Conservation (phyloP, 2,329 filamentous ascomycete species). For the Fusarium camptoceras region DNA sequence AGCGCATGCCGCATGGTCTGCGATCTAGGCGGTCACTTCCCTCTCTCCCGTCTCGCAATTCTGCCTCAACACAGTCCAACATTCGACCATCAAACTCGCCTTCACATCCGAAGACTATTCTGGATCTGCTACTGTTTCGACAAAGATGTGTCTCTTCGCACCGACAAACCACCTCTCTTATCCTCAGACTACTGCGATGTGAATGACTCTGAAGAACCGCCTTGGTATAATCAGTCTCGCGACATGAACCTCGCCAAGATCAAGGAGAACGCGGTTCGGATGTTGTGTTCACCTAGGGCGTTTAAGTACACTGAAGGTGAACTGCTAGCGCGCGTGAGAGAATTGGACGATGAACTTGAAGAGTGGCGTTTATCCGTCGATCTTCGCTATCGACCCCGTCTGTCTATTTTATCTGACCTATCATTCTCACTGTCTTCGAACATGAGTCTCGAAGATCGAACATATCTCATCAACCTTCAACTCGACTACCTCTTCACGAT, state of each 20-base stretch:
- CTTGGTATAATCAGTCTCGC: constrained; percentile 12
- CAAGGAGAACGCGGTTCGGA: constrained; percentile 28
- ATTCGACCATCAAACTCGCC: constrained; percentile 2
- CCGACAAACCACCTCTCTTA: constrained; percentile 8
- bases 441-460: constrained; percentile 20
- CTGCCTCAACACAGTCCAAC: constrained; percentile 27
- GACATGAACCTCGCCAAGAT: constrained; percentile 32
- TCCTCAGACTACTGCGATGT: constrained; percentile 29
- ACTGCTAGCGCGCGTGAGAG: constrained; percentile 43
- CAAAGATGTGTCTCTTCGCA: constrained; percentile 18
- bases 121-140: constrained; percentile 32
- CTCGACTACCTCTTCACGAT: constrained; percentile 38
- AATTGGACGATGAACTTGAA: constrained; percentile 50
- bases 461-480: constrained; percentile 28
- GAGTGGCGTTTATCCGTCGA: constrained; percentile 47
- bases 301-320: constrained; percentile 42
- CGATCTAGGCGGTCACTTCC: constrained; percentile 26
- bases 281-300: constrained; percentile 20
- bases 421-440: constrained; percentile 9
- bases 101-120: constrained; percentile 16
- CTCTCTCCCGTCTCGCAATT: constrained; percentile 12
- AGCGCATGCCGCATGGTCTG: constrained; percentile 33
- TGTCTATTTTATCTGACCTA: constrained; percentile 23
- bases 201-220: constrained; percentile 18
- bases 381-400: constrained; percentile 25